Base-by-base conservation (phyloP, 1,139 yeast species). In the Geotrichum candidum region DNA sequence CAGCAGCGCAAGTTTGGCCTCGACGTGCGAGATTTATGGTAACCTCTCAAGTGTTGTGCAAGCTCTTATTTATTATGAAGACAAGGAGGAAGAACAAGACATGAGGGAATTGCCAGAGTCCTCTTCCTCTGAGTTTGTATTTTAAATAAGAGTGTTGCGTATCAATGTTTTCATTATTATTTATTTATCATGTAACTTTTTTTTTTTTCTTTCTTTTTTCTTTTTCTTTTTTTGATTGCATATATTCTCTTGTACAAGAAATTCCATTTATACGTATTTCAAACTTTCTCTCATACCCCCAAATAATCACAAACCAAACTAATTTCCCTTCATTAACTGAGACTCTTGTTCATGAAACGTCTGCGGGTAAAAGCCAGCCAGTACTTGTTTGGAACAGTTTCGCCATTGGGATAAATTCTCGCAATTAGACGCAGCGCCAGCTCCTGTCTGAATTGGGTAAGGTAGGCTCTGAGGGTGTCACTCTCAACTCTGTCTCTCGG, bases 361-460 rank as follows among this genome's bases (percentile, higher is more conserved):
- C 96, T 87, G 77, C 95, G 86, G 54, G 97, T 90, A 75, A 95
- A 94, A 1, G 98, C 96, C 69, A 95, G 79, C 99, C 99, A 94
- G 77, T 82, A 86, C 78, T 94, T 78, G 66, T 77, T 76, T 11
- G 81, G 81, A 48, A 64, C 69, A 35, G 69, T 65, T 54, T 74
- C 79, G 58, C 84, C 85, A 35, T 82, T 86, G 11, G 74, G 77
- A 74, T 90, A 94, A 55, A 94, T 79, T 71, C 92, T 82, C 67
- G 81, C 84, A 69, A 94, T 80, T 72, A 94, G 82, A 66, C 99
- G 82, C 67, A 84, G 82, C 27, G 96, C 90, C 73, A 92, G 80
- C 74, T 94, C 98, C 76, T 94, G 99, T 77, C 99, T 86, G 77
- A 95, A 91, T 74, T 94, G 99, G 67, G 86, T 86, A 68, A 94